Evolutionary conservation across 495 filamentous ascomycete genomes (phyloP).

Genomic region (Hypoxylon subgilvum): DNA sequence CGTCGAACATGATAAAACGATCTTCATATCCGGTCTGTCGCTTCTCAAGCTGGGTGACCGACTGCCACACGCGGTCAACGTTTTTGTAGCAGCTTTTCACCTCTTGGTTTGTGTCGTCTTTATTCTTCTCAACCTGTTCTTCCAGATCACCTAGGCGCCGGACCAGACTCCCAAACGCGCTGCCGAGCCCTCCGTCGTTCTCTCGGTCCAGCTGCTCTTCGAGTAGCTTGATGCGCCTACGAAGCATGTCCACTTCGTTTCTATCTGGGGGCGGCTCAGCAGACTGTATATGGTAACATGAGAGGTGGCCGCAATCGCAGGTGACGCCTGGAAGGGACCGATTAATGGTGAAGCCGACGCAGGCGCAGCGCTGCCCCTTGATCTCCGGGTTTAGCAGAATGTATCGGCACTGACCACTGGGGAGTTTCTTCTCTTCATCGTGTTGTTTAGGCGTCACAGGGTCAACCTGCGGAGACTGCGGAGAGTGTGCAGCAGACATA

Average conservation of each 20-base stretch:
- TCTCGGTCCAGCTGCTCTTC: conserved; percentile 55
- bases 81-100: conserved; percentile 58
- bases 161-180: conserved; percentile 42
- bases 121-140: conserved; percentile 58
- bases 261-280: conserved; percentile 46
- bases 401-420: conserved; percentile 61
- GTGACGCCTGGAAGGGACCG: conserved; percentile 55
- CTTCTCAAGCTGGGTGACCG: conserved; percentile 54
- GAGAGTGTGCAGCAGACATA: conserved; percentile 36
- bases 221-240: conserved; percentile 52
- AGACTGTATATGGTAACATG: conserved; percentile 59
- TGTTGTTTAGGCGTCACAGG: conserved; percentile 17
- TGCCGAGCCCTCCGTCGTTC: conserved; percentile 49
- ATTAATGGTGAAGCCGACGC: conserved; percentile 61
- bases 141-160: conserved; percentile 56
- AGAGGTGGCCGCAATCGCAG: conserved; percentile 62
- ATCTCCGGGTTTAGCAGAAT: conserved; percentile 60
- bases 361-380: conserved; percentile 61
- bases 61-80: conserved; percentile 57
- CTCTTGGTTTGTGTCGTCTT: conserved; percentile 54
- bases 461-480: conserved; percentile 34
- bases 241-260: conserved; percentile 56
- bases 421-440: conserved; percentile 51
- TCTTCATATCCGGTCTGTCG: conserved; percentile 51
- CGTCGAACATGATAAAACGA: conserved; percentile 52